Evolutionary conservation across 2,329 filamentous ascomycete species (phyloP), one percentile per base, ranked within the genome.

Genomic region (Xenoacremonium recifei): DNA sequence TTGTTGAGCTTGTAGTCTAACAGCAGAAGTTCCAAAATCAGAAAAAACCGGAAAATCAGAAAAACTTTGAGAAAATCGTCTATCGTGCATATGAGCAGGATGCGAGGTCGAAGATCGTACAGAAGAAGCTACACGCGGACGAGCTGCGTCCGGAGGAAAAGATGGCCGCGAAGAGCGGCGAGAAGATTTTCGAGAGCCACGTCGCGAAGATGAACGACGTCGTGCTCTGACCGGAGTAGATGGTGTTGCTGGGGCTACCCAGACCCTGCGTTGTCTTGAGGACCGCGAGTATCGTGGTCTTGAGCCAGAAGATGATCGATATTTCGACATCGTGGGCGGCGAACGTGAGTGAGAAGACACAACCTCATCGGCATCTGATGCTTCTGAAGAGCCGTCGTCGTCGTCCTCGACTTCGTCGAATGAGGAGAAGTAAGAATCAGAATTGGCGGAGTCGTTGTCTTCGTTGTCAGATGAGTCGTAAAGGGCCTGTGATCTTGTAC

Each of bases 31-130:
- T 27, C 47, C 30, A 37, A 55, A 43, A 18, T 41, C 29, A 21
- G 52, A 40, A n/a, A 40, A 34, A 13, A 44, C 23, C 16, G 45
- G 42, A 42, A 44, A 37, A 44, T 50, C 47, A 54, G 20, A 45
- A 23, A 20, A 43, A 35, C 12, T 46, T 49, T 29, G 48, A 30
- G 43, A 47, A 40, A 54, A 23, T 39, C 49, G n/a, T 25, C 19
- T 33, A 41, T 52, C n/a, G 27, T 48, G 35, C 35, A 49, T 33
- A 15, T 20, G 43, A 7, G 50, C 44, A 3, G 55, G 49, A 16
- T 48, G 50, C 27, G 45, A 45, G 17, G 48, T 46, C 36, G 53
- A 54, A 32, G 47, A 42, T 48, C 32, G 54, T 43, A 58, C 50
- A 58, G 37, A 31, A 20, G 53, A 44, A 42, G 39, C 10, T 39